Percentiles rank a stretch among this genome's conserved stretches.
Evolutionary conservation across 495 filamentous ascomycete species (phyloP).

Genomic region (Penicillium desertorum): DNA sequence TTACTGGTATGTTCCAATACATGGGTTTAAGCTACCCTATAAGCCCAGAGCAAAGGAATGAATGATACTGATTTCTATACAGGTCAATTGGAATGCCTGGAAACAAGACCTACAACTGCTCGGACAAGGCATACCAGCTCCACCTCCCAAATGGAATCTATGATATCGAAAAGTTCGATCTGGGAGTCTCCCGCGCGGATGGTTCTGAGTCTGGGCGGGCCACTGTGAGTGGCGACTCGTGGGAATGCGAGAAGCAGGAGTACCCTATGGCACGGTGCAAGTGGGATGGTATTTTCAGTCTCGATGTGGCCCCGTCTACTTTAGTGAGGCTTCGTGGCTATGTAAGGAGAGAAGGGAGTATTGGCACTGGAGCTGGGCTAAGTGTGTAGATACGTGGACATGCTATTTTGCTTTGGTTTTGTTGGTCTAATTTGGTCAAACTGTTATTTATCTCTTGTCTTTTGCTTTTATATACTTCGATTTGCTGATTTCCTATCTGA

Average conservation of each 20-base stretch:
- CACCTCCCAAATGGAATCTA: slow-evolving; percentile 21
- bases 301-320: slow-evolving; percentile 6
- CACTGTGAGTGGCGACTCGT: slow-evolving; percentile 1
- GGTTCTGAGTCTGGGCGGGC: slow-evolving; percentile 6
- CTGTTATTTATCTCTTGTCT: not conserved
- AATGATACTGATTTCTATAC: not conserved
- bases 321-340: not conserved
- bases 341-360: no score
- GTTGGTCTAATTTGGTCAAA: not conserved
- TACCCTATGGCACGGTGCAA: slow-evolving; percentile 7
- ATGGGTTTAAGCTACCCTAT: not conserved
- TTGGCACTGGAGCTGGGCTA: slow-evolving; percentile 4
- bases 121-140: slow-evolving; percentile 18
- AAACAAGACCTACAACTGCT: slow-evolving; percentile 17
- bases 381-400: not conserved
- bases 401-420: not conserved
- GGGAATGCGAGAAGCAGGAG: slow-evolving; percentile 18
- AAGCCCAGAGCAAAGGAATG: not conserved
- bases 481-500: not conserved
- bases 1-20: slow-evolving; percentile 16
- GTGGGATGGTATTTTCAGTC: slow-evolving; percentile 19
- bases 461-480: not conserved
- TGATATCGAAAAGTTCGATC: slow-evolving; percentile 19
- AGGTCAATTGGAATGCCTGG: slow-evolving; percentile 19
- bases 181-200: slow-evolving; percentile 15